Evolutionary conservation across 371 early-diverging fungal species (phyloP), one percentile per base, ranked within the genome.

Genomic region (Mucor ambiguus): DNA sequence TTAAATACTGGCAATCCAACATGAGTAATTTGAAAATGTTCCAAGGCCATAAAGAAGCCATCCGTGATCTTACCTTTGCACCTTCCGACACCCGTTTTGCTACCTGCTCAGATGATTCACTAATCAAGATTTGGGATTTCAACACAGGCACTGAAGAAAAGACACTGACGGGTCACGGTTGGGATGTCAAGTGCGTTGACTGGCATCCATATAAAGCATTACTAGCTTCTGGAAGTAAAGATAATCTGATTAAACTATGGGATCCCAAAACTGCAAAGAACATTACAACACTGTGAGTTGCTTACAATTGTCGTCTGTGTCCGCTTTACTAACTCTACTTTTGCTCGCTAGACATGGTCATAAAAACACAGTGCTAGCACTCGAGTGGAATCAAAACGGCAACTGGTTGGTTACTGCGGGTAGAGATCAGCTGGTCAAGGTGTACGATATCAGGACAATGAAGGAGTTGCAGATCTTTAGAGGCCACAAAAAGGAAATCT

Each of bases 1-100:
- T 99, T 63, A 99, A 99, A 78, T 99, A 99, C 74, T 99, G 99
- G 99, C 98, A 99, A 77, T 92, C 94, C 46, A 98, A 97, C 66
- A 95, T 99, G 96, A 98, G 96, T 77, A 98, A 98, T 69, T 82
- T 99, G 43, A 97, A 99, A 69, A 87, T 92, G 58, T 88, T 99
- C 57, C 87, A 91, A 63, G 99, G 90, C 1, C 99, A 99, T 78
- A 91, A 94, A 66, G 96, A 96, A 78, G 89, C 95, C 1, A 92
- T 99, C 28, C 85, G 99, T 16, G 99, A 96, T 75, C 66, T 98
- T 28, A 82, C 92, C 24, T 83, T 83, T 73, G 79, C 84, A 7
- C 84, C 84, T 20, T 79, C 81, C 16, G 99, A 99, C 74, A 85
- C 92, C 22, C 96, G 99, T 67, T 99, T 99, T 80, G 99, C 96